A percentile compares a stretch with the other conserved stretches of the same genome.
These are phyloP conservation scores for Pelargonium exstipulatum DNA, from an alignment of 441 rosid genomes.

Conservation along the genomic window DNA sequence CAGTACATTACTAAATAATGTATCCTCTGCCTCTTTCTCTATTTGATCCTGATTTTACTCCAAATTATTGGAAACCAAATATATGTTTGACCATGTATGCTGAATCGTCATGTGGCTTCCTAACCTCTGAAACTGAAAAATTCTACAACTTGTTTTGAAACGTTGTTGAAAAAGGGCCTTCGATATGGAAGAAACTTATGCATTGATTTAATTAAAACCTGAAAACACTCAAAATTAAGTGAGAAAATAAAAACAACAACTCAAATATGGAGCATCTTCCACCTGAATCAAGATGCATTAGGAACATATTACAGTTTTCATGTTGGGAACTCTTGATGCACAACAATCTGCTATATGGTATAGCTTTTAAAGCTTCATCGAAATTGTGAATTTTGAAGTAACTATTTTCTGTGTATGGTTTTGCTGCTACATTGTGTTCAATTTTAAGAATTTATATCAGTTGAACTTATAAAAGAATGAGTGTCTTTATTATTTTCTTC, in stretches of 20 bases:
- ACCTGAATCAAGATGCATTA: no score
- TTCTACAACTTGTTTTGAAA: neutral
- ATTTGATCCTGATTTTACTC: neutral
- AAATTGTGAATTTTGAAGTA: no score
- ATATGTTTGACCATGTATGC: neutral
- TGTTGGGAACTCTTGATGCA: no score
- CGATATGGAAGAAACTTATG: no score
- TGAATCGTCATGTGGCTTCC: neutral
- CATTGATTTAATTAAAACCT: no score
- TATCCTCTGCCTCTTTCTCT: neutral
- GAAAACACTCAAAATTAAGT: no score
- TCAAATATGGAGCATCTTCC: no score
- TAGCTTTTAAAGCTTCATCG: no score
- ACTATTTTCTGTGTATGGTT: neutral
- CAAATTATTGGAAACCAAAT: neutral
- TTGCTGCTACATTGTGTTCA: neutral
- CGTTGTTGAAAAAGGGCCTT: neutral
- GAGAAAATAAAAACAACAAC: no score
- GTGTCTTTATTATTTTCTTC: slow-evolving; percentile 13
- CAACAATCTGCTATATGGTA: no score
- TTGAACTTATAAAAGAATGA: neutral
- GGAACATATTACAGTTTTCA: no score
- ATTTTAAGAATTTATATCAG: neutral
- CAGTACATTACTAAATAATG: neutral
- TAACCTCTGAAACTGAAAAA: neutral